Evolutionary conservation across 2,329 filamentous ascomycete genomes (phyloP).

Genomic region (Trichoderma polysporum): DNA sequence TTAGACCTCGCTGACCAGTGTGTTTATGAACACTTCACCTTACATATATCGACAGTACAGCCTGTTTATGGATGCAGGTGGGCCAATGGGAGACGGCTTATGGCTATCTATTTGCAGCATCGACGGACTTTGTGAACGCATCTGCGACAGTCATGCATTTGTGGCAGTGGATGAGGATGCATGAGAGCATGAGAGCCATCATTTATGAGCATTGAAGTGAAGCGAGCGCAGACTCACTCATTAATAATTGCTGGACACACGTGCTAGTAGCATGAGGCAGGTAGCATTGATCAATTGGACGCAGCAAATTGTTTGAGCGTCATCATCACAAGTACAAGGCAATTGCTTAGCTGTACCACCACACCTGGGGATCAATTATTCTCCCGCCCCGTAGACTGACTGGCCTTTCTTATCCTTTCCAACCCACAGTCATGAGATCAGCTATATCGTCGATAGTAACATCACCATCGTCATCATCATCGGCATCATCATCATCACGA

Average conservation of each 20-base stretch:
- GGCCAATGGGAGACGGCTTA: neutral
- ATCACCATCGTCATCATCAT: neutral
- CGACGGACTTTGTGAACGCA: neutral
- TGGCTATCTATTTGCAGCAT: neutral
- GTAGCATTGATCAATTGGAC: neutral
- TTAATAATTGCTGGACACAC: neutral
- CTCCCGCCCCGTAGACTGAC: neutral
- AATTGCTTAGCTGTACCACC: neutral
- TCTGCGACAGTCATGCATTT: neutral
- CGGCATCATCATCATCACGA: neutral
- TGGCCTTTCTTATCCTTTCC: neutral
- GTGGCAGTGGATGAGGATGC: neutral
- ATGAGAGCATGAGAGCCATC: neutral
- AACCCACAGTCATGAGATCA: neutral
- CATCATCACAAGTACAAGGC: neutral
- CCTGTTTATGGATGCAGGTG: neutral
- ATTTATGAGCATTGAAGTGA: neutral
- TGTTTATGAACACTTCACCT: constrained; percentile 21
- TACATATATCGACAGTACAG: neutral
- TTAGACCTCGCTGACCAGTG: constrained; percentile 13
- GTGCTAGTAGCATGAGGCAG: neutral
- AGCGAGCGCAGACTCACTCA: neutral
- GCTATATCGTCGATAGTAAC: neutral
- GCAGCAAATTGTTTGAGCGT: neutral
- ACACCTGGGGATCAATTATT: neutral